Percentiles rank a stretch among this genome's conserved stretches.
Evolutionary conservation across 306 rosid species (phyloP).

Genomic region (Trifolium subterraneum): DNA sequence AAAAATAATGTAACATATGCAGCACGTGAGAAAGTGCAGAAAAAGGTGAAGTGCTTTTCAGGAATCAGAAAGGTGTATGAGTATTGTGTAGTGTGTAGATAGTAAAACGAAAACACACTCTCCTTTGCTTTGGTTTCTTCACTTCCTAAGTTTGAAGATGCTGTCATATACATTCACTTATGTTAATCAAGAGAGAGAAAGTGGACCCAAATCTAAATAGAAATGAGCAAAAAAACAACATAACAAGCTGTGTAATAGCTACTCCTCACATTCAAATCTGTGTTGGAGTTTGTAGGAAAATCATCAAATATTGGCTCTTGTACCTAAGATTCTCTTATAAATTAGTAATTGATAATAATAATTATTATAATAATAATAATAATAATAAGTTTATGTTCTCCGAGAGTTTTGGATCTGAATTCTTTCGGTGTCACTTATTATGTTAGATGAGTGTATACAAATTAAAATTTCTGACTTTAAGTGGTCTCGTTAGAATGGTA

Average conservation of each 20-base stretch:
- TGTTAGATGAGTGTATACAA: no score
- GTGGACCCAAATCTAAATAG: conserved; percentile 87
- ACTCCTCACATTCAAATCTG: conserved; percentile 84
- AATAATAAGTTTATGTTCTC: no score
- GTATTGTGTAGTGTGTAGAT: conserved; percentile 15
- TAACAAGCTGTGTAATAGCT: conserved; percentile 73
- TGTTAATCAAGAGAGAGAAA: conserved; percentile 29
- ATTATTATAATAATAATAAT: no score
- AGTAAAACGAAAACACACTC: conserved; percentile 43
- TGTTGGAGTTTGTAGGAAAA: conserved; percentile 66
- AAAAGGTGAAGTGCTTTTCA: conserved; percentile 64
- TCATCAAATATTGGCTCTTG: conserved; percentile 51
- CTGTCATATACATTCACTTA: conserved; percentile 49
- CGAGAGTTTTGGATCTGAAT: no score
- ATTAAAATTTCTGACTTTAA: no score
- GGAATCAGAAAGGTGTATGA: conserved; percentile 47
- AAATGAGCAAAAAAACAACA: conserved; percentile 77
- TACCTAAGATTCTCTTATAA: conserved; percentile 62
- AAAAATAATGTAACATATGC: neutral
- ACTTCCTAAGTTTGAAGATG: conserved; percentile 54
- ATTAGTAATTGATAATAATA: neutral
- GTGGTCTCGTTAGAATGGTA: no score
- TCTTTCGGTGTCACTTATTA: no score
- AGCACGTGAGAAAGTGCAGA: conserved; percentile 74
- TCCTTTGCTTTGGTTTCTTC: conserved; percentile 44